Percentiles rank a stretch among this genome's conserved stretches.
Evolutionary conservation across 169 alveolate genomes (phyloP).

Genomic region (Plasmodium vivax): DNA sequence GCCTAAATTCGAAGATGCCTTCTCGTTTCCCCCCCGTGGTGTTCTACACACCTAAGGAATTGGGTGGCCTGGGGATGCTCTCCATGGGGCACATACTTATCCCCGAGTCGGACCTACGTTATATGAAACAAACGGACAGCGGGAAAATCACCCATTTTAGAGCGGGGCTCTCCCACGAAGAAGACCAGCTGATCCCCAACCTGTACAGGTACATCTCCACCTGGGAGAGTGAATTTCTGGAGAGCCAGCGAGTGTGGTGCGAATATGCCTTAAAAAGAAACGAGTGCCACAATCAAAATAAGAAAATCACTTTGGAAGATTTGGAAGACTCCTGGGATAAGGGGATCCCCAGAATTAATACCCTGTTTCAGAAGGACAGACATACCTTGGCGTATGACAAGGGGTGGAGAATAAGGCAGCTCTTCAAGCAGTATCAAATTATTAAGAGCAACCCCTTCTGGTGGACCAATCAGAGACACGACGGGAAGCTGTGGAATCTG

Average conservation of each 20-base stretch:
- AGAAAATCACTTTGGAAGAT: slow-evolving; percentile 99
- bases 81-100: slow-evolving; percentile 99
- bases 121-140: slow-evolving; percentile 96
- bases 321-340: slow-evolving; percentile 99
- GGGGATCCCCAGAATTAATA: slow-evolving; percentile 99
- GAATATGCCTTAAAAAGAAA: slow-evolving; percentile 99
- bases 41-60: slow-evolving; percentile 99
- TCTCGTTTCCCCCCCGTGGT: slow-evolving; percentile 99
- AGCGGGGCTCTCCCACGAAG: slow-evolving; percentile 99
- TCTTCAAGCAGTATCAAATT: slow-evolving; percentile 97
- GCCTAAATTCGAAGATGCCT: slow-evolving; percentile 99
- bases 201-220: slow-evolving; percentile 97
- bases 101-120: slow-evolving; percentile 99
- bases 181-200: slow-evolving; percentile 99
- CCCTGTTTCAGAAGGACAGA: slow-evolving; percentile 99
- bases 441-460: slow-evolving; percentile 99
- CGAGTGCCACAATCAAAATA: slow-evolving; percentile 98
- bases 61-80: slow-evolving; percentile 99
- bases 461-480: slow-evolving; percentile 99
- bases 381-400: slow-evolving; percentile 99
- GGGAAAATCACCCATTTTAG: slow-evolving; percentile 99
- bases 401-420: slow-evolving; percentile 99
- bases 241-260: slow-evolving; percentile 99
- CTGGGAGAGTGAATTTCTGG: slow-evolving; percentile 99
- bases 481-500: slow-evolving; percentile 99